A percentile compares a stretch with the other conserved stretches of the same genome.
phyloP scores from a whole-genome alignment of 192 early-diverging fungal species.

The Pilaira anomala region DNA sequence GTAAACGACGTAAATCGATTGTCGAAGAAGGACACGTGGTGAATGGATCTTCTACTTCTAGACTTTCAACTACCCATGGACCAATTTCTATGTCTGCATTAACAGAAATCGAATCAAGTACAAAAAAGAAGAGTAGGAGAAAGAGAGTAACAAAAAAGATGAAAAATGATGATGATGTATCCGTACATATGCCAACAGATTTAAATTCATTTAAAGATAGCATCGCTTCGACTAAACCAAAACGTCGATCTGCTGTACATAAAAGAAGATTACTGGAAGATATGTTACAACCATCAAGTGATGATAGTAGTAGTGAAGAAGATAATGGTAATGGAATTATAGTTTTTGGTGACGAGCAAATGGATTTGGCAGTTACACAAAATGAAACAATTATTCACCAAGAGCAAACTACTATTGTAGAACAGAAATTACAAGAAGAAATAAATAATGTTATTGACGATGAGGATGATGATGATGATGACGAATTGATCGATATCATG shows the following conservation, averaged over 20 bases:
- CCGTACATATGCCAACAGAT: neutral
- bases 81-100: slow-evolving; percentile 10
- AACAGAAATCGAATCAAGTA: slow-evolving; percentile 5
- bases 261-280: slow-evolving; percentile 22
- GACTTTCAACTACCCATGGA: neutral
- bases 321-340: slow-evolving; percentile 1
- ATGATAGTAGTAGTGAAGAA: slow-evolving; percentile 14
- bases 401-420: neutral
- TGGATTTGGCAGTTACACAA: slow-evolving; percentile 27
- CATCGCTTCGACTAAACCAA: slow-evolving; percentile 13
- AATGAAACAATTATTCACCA: slow-evolving; percentile 26
- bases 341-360: slow-evolving; percentile 23
- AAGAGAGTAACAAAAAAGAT: neutral
- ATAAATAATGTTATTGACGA: neutral
- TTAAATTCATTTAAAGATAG: neutral
- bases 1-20: neutral
- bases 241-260: slow-evolving; percentile 21
- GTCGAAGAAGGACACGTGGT: neutral
- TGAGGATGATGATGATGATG: slow-evolving; percentile 9
- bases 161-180: neutral
- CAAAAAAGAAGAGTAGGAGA: neutral
- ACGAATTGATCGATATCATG: slow-evolving; percentile 14
- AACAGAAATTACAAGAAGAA: neutral
- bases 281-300: slow-evolving; percentile 8
- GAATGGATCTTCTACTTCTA: neutral